Evolutionary conservation across 441 rosid species (phyloP).

Genomic region (Bruguiera hainesii): DNA sequence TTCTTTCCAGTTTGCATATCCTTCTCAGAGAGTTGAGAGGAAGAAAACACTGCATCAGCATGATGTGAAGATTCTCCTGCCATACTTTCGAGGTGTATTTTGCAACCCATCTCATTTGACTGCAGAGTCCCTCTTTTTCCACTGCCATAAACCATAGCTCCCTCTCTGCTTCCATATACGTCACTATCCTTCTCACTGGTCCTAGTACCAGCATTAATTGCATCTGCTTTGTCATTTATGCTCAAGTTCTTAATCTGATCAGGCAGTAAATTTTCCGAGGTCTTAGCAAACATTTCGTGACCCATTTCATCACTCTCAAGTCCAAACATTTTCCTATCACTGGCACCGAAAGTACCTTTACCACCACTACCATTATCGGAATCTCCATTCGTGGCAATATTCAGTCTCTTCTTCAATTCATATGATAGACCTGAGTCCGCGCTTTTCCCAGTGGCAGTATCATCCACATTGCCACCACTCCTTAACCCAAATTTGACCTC

Average conservation of each 20-base stretch:
- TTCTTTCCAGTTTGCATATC: slow-evolving; percentile 28
- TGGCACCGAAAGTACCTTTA: not conserved
- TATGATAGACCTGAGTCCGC: slow-evolving; percentile 39
- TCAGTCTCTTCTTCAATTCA: slow-evolving; percentile 53
- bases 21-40: slow-evolving; percentile 25
- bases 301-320: slow-evolving; percentile 15
- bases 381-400: slow-evolving; percentile 26
- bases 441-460: slow-evolving; percentile 14
- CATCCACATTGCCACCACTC: slow-evolving; percentile 24
- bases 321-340: slow-evolving; percentile 17
- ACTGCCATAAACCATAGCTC: slow-evolving; percentile 19
- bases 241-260: slow-evolving; percentile 48
- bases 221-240: slow-evolving; percentile 34
- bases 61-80: slow-evolving; percentile 30
- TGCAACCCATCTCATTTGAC: slow-evolving; percentile 51
- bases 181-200: slow-evolving; percentile 19
- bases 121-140: slow-evolving; percentile 42
- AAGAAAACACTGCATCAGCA: slow-evolving; percentile 25
- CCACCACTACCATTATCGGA: slow-evolving; percentile 8
- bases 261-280: slow-evolving; percentile 29
- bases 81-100: slow-evolving; percentile 42
- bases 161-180: slow-evolving; percentile 25
- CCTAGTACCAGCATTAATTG: slow-evolving; percentile 15
- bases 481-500: slow-evolving; percentile 9
- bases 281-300: slow-evolving; percentile 24